Evolutionary conservation across 2,329 filamentous ascomycete genomes (phyloP), one percentile per base, ranked within the genome.

Genomic region (Neurospora sp.): DNA sequence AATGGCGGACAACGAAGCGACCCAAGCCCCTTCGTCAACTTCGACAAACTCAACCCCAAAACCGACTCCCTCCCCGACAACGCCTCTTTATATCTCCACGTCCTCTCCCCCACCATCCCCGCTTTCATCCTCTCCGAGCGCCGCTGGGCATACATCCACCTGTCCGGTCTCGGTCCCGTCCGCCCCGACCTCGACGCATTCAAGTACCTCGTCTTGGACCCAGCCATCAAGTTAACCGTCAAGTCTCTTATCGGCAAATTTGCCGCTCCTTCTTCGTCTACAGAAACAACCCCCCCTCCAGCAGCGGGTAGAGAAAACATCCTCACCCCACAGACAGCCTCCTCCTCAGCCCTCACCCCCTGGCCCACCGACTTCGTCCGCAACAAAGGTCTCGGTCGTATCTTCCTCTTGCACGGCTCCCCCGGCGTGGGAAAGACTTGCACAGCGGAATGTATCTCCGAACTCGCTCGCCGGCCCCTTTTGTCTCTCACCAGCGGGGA

Each of bases 361-460:
- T 85, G 83, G 83, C 78, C 80, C 71, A 81, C 73, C 69, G 83
- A 84, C 71, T 83, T 84, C 69, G 78, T 85, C 73, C 81, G 81
- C 76, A 83, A 84, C 75, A 85, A 85, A 75, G 83, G 83, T 40
- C 81, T 84, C 68, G 82, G 83, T 5, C 80, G 82, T 62, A 84
- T 84, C 73, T 84, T 85, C 76, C 78, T 86, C 15, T 81, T 86
- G 0, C 84, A 86, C 71, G 84, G 84, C 17, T 80, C 81, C 8
- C 85, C 85, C 1, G 86, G 84, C n/a, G 83, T 86, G 0, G 86
- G 85, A 70, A 87, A 88, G 78, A 87, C 85, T 0, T 84, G 84
- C 75, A 87, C 85, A 1, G 85, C 84, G 12, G 85, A 87, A 76
- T 84, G 84, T 52, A 80, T 86, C 3, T 84, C 85, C 6, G 84